Base-by-base conservation (phyloP, 106 monocot genomes). In the Cymbidium sinense region DNA sequence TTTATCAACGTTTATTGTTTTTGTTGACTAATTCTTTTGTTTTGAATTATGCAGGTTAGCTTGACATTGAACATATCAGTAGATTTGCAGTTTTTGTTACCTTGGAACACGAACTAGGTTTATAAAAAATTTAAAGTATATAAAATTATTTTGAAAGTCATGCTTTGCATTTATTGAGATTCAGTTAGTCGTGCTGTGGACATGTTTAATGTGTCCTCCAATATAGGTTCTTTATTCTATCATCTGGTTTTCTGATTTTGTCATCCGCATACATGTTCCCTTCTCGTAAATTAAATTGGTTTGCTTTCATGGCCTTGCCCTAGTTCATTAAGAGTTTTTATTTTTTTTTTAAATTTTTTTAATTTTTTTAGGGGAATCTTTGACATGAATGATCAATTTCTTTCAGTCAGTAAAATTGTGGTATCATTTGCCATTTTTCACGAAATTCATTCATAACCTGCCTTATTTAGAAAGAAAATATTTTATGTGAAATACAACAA, bases 51-150 rank as follows among this genome's bases (percentile, higher is more conserved):
- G 29, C 73, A 96, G 96, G 96, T 94, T 84, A 96, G 96, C 84
- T 75, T 96, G 86, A 94, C 91, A 17, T 54, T 96, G 69, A 93
- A 96, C 80, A 91, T 96, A 78, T 90, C 93, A 43, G 93, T 93
- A 20, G 89, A 93, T 73, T 86, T 96, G 41, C 89, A 93, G 27
- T 94, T 93, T 31, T 70, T 96, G 86, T 96, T 96, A 79, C 93
- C 96, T 37, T 96, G 96, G 96, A 96, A 96, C 78, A 91, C 96
- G 43, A 96, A 96, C 69, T 91, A 96, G 96, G 96, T 96, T 50
- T 36, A n/a, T 37, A 28, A 67, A 6, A n/a, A n/a, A 29, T 65
- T 34, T 75, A 27, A 9, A 50, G 0, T 13, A 9, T 61, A 27
- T 29, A 39, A 39, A 41, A 36, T 10, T 23, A 71, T 28, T 20